Percentiles rank a stretch among this genome's conserved stretches.
phyloP scores from a whole-genome alignment of 169 alveolate genomes.

The Eimeria necatrix region DNA sequence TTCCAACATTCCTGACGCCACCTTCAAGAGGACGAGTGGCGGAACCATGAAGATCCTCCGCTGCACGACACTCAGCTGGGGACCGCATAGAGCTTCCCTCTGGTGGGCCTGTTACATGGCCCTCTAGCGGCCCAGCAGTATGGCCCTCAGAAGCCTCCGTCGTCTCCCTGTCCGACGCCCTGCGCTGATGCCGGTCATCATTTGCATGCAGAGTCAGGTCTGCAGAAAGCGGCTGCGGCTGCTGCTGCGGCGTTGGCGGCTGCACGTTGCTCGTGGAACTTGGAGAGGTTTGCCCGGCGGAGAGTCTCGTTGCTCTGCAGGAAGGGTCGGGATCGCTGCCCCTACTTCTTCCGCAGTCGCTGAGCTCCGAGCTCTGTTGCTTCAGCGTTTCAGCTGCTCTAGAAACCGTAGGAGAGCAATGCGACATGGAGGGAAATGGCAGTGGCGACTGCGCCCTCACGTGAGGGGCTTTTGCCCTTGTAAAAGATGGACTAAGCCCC shows the following conservation, averaged over 20 bases:
- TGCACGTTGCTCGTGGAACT: background rate
- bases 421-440: conserved; percentile 69
- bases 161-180: too few species aligned
- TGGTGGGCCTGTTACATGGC: background rate
- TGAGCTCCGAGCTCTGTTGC: background rate
- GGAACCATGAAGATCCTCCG: too few species aligned
- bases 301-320: background rate
- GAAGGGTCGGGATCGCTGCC: background rate
- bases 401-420: conserved; percentile 14
- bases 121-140: background rate
- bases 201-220: too few species aligned
- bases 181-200: too few species aligned
- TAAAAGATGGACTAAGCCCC: background rate
- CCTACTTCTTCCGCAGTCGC: background rate
- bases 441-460: conserved; percentile 77
- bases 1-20: too few species aligned
- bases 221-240: background rate
- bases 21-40: too few species aligned
- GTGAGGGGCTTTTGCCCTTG: conserved; percentile 1
- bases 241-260: conserved; percentile 20
- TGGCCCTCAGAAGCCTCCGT: background rate
- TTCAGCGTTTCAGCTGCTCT: background rate
- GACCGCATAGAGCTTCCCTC: background rate
- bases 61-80: background rate
- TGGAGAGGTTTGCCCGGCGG: background rate